phyloP scores from a whole-genome alignment of 2,329 filamentous ascomycete genomes.

The Alternaria gansuensis region DNA sequence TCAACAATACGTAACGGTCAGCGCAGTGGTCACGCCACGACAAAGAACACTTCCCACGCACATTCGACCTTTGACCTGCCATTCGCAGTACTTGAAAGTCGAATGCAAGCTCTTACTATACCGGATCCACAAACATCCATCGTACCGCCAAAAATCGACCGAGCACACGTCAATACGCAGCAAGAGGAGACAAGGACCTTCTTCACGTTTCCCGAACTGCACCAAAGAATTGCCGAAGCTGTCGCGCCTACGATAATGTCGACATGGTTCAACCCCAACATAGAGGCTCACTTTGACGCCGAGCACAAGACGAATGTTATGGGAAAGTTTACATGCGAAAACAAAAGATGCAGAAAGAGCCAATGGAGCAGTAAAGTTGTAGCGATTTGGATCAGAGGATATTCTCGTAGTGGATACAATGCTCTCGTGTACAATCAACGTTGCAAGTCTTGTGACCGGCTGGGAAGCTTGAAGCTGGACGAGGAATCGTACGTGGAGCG shows the following conservation, averaged over 20 bases:
- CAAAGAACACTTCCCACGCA: background rate
- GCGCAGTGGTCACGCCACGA: background rate
- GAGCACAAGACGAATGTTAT: slow-evolving; percentile 25
- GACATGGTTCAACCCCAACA: slow-evolving; percentile 17
- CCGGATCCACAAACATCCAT: background rate
- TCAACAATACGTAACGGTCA: background rate
- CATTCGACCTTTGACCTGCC: slow-evolving; percentile 1
- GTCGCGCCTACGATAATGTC: slow-evolving; percentile 2
- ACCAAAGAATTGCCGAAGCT: slow-evolving; percentile 11
- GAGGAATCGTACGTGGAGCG: slow-evolving; percentile 32
- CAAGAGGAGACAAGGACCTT: slow-evolving; percentile 6
- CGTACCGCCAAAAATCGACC: background rate
- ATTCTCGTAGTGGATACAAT: slow-evolving; percentile 28
- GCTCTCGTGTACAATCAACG: slow-evolving; percentile 33
- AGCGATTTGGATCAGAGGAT: slow-evolving; percentile 26
- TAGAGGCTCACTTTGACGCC: slow-evolving; percentile 6
- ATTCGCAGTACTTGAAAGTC: background rate
- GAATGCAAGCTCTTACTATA: slow-evolving; percentile 7
- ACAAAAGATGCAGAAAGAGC: slow-evolving; percentile 18
- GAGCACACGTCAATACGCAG: background rate
- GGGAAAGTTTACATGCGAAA: slow-evolving; percentile 31
- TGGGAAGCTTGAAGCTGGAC: slow-evolving; percentile 29
- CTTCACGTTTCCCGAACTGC: slow-evolving; percentile 17
- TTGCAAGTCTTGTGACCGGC: slow-evolving; percentile 28
- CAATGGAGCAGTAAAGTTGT: slow-evolving; percentile 29